Conservation (phyloP, 192 early-diverging fungal species). For the Ambispora gerdemannii region DNA sequence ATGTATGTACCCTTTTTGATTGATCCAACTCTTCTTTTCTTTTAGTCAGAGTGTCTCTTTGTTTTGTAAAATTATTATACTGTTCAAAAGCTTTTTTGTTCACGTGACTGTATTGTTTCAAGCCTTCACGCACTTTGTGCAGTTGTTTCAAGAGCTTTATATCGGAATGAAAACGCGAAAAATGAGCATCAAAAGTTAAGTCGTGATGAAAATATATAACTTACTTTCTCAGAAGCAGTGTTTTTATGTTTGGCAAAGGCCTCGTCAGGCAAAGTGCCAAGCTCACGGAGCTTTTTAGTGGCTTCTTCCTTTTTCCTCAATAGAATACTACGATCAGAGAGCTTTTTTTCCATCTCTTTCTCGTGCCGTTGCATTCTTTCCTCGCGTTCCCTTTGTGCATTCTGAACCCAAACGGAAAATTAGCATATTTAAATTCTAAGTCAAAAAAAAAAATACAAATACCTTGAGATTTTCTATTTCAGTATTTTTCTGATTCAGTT, state of each 20-base stretch:
- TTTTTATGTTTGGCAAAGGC: conserved; percentile 71
- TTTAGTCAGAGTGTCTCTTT: conserved; percentile 75
- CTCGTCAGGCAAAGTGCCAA: conserved; percentile 93
- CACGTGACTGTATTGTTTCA: conserved; percentile 90
- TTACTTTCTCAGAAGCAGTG: conserved; percentile 48
- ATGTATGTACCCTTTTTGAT: conserved; percentile 54
- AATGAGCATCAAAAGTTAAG: not conserved
- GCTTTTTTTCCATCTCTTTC: conserved; percentile 70
- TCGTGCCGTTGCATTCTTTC: conserved; percentile 53
- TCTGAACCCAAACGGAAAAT: conserved; percentile 27
- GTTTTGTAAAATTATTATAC: conserved; percentile 89
- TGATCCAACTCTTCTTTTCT: conserved; percentile 88
- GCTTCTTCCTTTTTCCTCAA: conserved; percentile 85
- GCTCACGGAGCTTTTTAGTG: conserved; percentile 81
- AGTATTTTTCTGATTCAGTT: conserved; percentile 31
- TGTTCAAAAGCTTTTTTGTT: conserved; percentile 99
- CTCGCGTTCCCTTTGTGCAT: conserved; percentile 47
- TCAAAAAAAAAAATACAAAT: conserved; percentile 4
- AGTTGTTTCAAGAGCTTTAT: conserved; percentile 57
- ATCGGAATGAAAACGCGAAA: not conserved
- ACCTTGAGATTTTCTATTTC: conserved; percentile 37
- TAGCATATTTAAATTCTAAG: not conserved
- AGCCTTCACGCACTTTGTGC: conserved; percentile 76
- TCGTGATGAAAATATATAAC: no score
- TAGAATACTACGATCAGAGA: conserved; percentile 66